A percentile compares a stretch with the other conserved stretches of the same genome.
Conservation (phyloP, 768 basidiomycete species). For the Dacryopinax spathularia region DNA sequence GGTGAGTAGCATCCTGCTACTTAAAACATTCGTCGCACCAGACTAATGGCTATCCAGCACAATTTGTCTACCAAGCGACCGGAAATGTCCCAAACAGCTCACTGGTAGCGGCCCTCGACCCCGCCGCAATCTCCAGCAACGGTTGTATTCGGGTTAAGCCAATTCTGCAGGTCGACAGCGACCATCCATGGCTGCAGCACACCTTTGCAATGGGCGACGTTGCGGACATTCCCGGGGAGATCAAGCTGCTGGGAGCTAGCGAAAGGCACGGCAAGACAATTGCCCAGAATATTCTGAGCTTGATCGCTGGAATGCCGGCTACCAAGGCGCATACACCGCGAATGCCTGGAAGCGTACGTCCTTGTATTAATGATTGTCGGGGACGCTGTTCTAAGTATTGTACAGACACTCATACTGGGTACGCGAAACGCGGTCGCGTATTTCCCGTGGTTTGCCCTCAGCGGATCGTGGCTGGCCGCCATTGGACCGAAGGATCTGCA, state of each 20-base stretch:
- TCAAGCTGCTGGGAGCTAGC: conserved; percentile 20
- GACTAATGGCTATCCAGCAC: conserved; percentile 27
- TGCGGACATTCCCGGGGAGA: conserved; percentile 44
- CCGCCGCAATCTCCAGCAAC: conserved; percentile 20
- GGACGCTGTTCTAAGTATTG: too few relatives aligned
- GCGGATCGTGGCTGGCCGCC: neutral
- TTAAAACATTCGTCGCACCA: neutral
- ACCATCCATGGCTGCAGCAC: conserved; percentile 8
- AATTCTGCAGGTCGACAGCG: conserved; percentile 34
- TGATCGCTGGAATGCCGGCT: neutral
- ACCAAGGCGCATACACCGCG: neutral
- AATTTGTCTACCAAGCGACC: conserved; percentile 24
- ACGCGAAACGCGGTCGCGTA: neutral
- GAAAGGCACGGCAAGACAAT: neutral
- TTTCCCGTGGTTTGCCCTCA: neutral
- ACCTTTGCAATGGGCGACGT: conserved; percentile 51
- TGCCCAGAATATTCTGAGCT: neutral
- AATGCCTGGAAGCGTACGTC: neutral
- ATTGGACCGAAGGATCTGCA: neutral
- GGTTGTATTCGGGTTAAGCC: conserved; percentile 34
- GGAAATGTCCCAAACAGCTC: conserved; percentile 46
- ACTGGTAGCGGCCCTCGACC: conserved; percentile 28
- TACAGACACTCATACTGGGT: neutral
- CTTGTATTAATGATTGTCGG: neutral
- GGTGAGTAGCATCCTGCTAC: neutral